Conservation (phyloP, 2,329 filamentous ascomycete species). For the Apiospora saccharicola region DNA sequence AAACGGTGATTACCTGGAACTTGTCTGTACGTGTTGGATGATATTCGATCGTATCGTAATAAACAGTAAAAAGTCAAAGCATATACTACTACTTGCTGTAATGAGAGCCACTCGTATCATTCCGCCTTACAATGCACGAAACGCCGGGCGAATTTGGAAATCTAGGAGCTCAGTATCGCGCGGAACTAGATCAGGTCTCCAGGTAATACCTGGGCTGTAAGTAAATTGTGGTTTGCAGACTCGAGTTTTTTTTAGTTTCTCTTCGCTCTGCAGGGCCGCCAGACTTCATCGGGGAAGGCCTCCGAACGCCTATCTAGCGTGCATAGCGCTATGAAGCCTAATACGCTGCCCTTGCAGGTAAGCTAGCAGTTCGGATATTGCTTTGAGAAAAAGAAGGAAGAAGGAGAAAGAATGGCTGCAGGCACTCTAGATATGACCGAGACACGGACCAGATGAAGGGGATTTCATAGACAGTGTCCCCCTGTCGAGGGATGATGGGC, state of each 20-base stretch:
- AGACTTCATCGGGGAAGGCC: constrained; percentile 5
- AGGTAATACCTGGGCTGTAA: neutral
- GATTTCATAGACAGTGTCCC: neutral
- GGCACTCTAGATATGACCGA: neutral
- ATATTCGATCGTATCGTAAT: neutral
- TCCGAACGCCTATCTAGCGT: constrained; percentile 13
- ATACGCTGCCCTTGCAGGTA: neutral
- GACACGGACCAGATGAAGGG: neutral
- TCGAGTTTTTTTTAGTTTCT: neutral
- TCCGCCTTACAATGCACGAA: neutral
- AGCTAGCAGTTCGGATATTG: neutral
- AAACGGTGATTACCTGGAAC: neutral
- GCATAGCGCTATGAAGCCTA: constrained; percentile 15
- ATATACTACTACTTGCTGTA: neutral
- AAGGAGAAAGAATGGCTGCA: neutral
- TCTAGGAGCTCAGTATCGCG: neutral
- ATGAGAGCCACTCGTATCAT: neutral
- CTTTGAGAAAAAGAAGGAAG: neutral
- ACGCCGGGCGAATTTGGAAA: neutral
- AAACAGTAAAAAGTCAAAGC: neutral
- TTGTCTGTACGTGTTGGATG: neutral
- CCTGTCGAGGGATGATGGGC: neutral
- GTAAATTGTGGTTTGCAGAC: constrained; percentile 2
- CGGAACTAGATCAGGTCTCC: neutral
- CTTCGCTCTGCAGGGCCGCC: neutral